Evolutionary conservation across 2,329 filamentous ascomycete species (phyloP).

Genomic region (Xylariaceae sp.): DNA sequence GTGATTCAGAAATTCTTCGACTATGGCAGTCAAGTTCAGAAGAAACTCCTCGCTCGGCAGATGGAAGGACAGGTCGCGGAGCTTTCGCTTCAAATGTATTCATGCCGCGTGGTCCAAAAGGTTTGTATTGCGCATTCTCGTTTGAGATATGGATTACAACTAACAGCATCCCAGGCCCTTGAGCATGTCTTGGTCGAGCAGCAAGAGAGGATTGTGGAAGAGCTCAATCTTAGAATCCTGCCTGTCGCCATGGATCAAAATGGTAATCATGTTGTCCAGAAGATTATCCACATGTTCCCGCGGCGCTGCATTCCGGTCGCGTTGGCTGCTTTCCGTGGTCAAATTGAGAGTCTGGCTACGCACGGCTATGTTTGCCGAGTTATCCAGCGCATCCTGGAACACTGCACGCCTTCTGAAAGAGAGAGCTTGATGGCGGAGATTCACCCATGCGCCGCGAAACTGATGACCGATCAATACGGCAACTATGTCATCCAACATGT

Average conservation of each 20-base stretch:
- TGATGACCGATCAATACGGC: constrained; percentile 84
- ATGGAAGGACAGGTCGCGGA: constrained; percentile 82
- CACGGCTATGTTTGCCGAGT: constrained; percentile 89
- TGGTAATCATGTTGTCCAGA: constrained; percentile 95
- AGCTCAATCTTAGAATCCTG: constrained; percentile 71
- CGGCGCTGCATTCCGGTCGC: constrained; percentile 78
- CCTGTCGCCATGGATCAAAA: constrained; percentile 80
- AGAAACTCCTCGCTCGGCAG: constrained; percentile 74
- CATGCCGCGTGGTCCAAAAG: constrained; percentile 94
- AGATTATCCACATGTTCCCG: constrained; percentile 78
- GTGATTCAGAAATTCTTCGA: constrained; percentile 98
- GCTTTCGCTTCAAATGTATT: constrained; percentile 84
- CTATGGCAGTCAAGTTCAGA: constrained; percentile 89
- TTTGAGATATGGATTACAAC: constrained; percentile 1
- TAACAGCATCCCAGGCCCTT: constrained; percentile 57
- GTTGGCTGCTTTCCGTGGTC: constrained; percentile 70
- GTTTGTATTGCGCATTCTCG: constrained; percentile 38
- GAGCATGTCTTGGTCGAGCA: constrained; percentile 90
- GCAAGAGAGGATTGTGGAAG: constrained; percentile 75
- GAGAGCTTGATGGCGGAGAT: constrained; percentile 71
- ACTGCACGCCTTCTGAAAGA: constrained; percentile 68
- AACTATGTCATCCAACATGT: constrained; percentile 97
- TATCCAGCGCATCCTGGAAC: constrained; percentile 84
- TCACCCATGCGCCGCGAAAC: constrained; percentile 61
- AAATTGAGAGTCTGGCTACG: constrained; percentile 67